Conservation (phyloP, 805 yeast genomes). For the Zygotorulaspora chibaensis region DNA sequence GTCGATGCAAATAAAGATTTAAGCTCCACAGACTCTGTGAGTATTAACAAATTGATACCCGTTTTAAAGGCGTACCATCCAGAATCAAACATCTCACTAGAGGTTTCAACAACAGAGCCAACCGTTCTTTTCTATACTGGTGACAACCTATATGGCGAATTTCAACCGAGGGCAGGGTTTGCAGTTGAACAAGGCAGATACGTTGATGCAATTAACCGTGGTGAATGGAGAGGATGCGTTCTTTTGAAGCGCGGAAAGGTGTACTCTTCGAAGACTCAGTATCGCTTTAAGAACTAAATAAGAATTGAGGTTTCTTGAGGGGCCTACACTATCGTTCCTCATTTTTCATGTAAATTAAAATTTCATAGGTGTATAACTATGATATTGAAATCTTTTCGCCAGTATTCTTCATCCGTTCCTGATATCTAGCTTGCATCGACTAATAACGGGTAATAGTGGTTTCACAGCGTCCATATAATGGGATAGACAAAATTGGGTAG, state of each 20-base stretch:
- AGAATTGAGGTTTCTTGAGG: neutral
- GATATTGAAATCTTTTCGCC: no score
- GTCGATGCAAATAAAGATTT: conserved; percentile 32
- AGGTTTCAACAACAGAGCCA: conserved; percentile 57
- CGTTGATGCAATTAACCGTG: conserved; percentile 48
- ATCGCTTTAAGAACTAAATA: conserved; percentile 18
- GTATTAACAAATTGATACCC: conserved; percentile 25
- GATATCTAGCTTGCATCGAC: no score
- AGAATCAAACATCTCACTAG: conserved; percentile 39
- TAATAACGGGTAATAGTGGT: no score
- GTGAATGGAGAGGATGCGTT: conserved; percentile 49
- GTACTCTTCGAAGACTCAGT: conserved; percentile 46
- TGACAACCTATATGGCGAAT: conserved; percentile 41
- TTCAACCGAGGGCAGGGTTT: conserved; percentile 46
- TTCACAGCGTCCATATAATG: no score
- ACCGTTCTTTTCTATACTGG: conserved; percentile 65
- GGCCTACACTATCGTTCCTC: neutral
- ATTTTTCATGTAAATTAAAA: neutral
- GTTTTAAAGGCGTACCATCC: conserved; percentile 46
- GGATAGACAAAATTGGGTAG: no score
- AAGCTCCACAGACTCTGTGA: conserved; percentile 52
- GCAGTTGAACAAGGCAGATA: conserved; percentile 61
- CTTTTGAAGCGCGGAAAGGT: conserved; percentile 44
- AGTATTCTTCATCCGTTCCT: no score
- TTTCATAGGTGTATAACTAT: neutral